phyloP scores from a whole-genome alignment of 176 grass and related monocot genomes.

The Poa pratensis region DNA sequence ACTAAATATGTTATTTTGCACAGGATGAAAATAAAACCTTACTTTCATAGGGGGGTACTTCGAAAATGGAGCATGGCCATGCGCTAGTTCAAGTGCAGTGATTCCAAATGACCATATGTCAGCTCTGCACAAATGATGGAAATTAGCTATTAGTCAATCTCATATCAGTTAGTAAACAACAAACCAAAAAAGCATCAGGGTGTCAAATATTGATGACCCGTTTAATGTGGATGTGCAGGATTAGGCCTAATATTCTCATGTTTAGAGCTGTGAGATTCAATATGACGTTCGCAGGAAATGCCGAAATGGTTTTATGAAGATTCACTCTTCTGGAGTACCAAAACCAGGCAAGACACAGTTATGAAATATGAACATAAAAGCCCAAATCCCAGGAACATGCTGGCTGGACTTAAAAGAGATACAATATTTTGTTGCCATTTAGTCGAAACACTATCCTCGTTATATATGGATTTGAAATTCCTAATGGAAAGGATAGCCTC shows the following conservation, averaged over 20 bases:
- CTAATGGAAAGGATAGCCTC: conserved; percentile 4
- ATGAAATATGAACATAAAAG: conserved; percentile 12
- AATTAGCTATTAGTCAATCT: conserved; percentile 11
- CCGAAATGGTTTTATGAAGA: background rate
- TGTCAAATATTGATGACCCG: background rate
- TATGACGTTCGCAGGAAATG: background rate
- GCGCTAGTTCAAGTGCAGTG: conserved; percentile 95
- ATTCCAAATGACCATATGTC: conserved; percentile 99
- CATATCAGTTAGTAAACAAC: background rate
- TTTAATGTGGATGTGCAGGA: background rate
- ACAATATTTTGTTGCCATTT: conserved; percentile 1
- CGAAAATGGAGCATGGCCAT: conserved; percentile 98
- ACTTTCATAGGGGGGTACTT: conserved; percentile 99
- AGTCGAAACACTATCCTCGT: conserved; percentile 4
- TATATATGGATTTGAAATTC: conserved; percentile 22
- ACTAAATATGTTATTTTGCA: background rate
- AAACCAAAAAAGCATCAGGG: conserved; percentile 8
- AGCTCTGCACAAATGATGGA: conserved; percentile 71
- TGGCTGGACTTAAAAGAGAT: conserved; percentile 7
- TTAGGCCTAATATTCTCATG: no score
- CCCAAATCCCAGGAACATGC: background rate
- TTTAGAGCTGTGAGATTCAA: background rate
- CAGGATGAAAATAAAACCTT: conserved; percentile 25
- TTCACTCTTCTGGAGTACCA: background rate
- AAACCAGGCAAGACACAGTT: conserved; percentile 31